These are phyloP conservation scores for Aspergillaceae sp. DNA, from an alignment of 2,329 filamentous ascomycete species.

Conservation along the genomic window DNA sequence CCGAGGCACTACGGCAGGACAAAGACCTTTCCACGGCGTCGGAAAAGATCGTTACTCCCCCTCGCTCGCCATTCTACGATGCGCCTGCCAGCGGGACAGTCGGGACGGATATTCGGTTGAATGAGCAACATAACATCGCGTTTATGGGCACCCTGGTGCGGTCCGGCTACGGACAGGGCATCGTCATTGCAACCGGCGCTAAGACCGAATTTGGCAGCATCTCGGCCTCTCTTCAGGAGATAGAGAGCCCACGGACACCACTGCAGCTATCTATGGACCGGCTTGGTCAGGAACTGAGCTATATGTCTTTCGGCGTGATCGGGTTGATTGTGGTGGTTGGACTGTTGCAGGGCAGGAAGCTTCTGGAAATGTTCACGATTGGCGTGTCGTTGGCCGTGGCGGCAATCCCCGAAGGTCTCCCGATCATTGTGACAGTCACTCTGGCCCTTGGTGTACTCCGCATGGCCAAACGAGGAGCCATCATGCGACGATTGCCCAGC, in stretches of 20 bases:
- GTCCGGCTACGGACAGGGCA: constrained; percentile 87
- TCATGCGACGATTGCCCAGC: constrained; percentile 89
- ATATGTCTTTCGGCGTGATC: constrained; percentile 93
- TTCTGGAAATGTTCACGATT: constrained; percentile 95
- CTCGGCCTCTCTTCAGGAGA: constrained; percentile 85
- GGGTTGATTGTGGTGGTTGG: constrained; percentile 86
- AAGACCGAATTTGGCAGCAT: constrained; percentile 95
- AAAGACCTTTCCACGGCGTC: constrained; percentile 22
- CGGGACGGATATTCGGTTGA: constrained; percentile 58
- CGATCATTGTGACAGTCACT: constrained; percentile 97
- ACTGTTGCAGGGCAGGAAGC: constrained; percentile 75
- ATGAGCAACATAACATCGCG: constrained; percentile 79
- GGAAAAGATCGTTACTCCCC: constrained; percentile 24
- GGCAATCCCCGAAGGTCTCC: constrained; percentile 89
- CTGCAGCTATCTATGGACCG: constrained; percentile 95
- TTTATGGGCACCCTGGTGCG: constrained; percentile 97
- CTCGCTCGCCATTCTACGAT: constrained; percentile 50
- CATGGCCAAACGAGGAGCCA: constrained; percentile 92
- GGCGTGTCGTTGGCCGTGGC: constrained; percentile 94
- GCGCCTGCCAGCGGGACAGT: constrained; percentile 51
- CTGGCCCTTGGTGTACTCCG: constrained; percentile 87
- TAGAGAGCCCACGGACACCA: constrained; percentile 89
- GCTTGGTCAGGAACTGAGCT: constrained; percentile 91
- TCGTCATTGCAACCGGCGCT: constrained; percentile 93
- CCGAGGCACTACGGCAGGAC: constrained; percentile 48